These are phyloP conservation scores for Amphicarpaea edgeworthii DNA, from an alignment of 306 rosid genomes.

Conservation along the genomic window DNA sequence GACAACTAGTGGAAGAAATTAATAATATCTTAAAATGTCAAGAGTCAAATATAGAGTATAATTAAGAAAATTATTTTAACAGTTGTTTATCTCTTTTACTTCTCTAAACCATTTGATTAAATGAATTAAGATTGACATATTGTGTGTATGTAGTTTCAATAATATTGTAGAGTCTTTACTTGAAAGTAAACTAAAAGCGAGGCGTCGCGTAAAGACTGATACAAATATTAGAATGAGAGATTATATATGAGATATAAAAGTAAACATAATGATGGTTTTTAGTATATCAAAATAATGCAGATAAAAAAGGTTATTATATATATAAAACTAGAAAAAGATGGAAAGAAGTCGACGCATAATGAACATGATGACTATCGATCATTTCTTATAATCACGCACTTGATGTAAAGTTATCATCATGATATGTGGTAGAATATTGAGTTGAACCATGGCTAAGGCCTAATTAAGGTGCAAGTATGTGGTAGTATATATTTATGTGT, in stretches of 20 bases:
- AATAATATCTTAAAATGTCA: background rate
- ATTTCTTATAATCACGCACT: constrained; percentile 40
- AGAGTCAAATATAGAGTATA: background rate
- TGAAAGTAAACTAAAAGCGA: constrained; percentile 50
- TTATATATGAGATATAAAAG: constrained; percentile 16
- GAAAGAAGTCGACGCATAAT: background rate
- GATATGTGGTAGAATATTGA: constrained; percentile 36
- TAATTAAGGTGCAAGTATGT: no score
- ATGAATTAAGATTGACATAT: background rate
- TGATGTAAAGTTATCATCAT: constrained; percentile 27
- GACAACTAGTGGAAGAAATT: background rate
- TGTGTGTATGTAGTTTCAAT: constrained; percentile 9
- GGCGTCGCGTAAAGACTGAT: constrained; percentile 29
- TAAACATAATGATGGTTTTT: constrained; percentile 14
- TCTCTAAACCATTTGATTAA: constrained; percentile 3
- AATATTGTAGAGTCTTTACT: constrained; percentile 34
- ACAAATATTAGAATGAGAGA: constrained; percentile 23
- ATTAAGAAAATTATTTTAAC: background rate
- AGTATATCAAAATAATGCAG: background rate
- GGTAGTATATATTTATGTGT: constrained; percentile 1
- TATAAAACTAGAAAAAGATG: constrained; percentile 28
- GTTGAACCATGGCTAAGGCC: constrained; percentile 30
- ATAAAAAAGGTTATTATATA: background rate
- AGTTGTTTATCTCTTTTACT: background rate
- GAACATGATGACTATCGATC: constrained; percentile 12